phyloP scores from a whole-genome alignment of 345 rosid genomes.

The Gossypium stocksii region DNA sequence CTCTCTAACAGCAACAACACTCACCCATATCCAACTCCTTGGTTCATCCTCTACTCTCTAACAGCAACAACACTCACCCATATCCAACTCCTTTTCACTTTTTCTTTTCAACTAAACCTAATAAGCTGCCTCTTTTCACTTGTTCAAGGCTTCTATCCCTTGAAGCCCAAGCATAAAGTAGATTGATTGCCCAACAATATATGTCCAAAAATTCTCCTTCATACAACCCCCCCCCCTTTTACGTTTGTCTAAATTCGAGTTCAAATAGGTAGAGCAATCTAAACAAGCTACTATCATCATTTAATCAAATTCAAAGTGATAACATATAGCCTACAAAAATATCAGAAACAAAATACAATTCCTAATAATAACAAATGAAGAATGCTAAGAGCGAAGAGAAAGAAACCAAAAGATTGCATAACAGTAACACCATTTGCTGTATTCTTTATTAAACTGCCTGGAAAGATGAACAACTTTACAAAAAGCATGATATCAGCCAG shows the following conservation, averaged over 20 bases:
- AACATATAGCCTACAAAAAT: no score
- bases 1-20: no score
- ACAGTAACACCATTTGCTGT: constrained; percentile 15
- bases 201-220: no score
- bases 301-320: neutral
- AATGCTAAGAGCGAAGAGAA: neutral
- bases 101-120: no score
- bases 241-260: neutral
- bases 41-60: neutral
- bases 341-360: neutral
- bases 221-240: no score
- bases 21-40: no score
- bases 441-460: constrained; percentile 36
- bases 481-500: constrained; percentile 31
- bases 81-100: no score
- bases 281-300: neutral
- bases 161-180: no score
- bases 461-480: constrained; percentile 45
- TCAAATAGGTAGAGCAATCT: neutral
- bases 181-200: no score
- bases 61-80: no score
- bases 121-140: no score
- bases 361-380: neutral
- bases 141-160: no score
- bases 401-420: neutral